Percentiles rank a stretch among this genome's conserved stretches.
These are phyloP conservation scores for Mitragyna speciosa DNA, from an alignment of 257 asterid species.

Conservation along the genomic window DNA sequence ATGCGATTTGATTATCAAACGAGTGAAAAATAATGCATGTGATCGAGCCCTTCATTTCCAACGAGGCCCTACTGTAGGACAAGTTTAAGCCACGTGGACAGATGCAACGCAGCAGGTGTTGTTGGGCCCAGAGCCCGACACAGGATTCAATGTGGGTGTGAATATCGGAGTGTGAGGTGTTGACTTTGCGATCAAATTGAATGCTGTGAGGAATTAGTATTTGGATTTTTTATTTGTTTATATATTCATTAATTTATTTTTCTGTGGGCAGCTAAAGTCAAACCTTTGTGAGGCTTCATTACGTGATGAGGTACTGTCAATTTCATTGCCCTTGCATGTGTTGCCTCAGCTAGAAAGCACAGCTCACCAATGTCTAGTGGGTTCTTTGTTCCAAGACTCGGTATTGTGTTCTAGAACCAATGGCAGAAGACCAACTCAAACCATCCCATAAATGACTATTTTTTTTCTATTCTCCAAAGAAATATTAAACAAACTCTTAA, in stretches of 20 bases:
- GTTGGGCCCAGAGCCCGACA: not conserved
- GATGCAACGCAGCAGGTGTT: not conserved
- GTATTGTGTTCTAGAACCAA: not conserved
- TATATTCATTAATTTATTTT: not conserved
- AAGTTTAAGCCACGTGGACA: slow-evolving; percentile 4
- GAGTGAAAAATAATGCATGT: too few relatives aligned
- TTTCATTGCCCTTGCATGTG: not conserved
- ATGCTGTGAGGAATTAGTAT: not conserved
- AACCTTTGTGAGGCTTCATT: not conserved
- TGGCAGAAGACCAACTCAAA: not conserved
- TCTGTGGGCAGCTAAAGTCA: not conserved
- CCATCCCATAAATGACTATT: not conserved
- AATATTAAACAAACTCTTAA: not conserved
- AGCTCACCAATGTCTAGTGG: not conserved
- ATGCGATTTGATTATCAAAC: not conserved
- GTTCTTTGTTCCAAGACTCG: not conserved
- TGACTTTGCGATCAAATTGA: slow-evolving; percentile 14
- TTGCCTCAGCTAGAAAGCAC: not conserved
- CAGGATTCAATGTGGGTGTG: slow-evolving; percentile 3
- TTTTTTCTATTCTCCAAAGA: too few relatives aligned
- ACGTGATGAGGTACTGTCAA: not conserved
- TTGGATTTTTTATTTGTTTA: too few relatives aligned
- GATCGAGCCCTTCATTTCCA: not conserved
- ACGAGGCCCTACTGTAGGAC: not conserved
- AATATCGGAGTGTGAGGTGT: slow-evolving; percentile 5